Evolutionary conservation across 2,329 filamentous ascomycete genomes (phyloP).

Genomic region (Colletotrichum sp.): DNA sequence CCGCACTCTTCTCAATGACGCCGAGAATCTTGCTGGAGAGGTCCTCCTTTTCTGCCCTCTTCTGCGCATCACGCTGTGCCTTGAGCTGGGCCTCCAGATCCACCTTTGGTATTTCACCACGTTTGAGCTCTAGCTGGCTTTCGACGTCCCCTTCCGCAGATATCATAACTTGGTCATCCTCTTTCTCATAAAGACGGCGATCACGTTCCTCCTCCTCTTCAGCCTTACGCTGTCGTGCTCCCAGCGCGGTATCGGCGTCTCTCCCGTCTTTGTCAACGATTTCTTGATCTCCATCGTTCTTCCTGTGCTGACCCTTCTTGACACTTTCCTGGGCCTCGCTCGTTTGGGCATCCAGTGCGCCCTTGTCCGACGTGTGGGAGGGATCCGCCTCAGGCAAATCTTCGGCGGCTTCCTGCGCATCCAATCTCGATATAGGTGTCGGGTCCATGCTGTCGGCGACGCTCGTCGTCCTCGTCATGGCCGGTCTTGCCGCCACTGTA

Average conservation of each 20-base stretch:
- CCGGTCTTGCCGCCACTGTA: conserved; percentile 18
- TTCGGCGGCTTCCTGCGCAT: not conserved
- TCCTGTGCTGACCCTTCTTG: not conserved
- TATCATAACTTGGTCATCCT: not conserved
- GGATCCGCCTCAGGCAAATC: not conserved
- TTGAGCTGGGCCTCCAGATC: conserved; percentile 22
- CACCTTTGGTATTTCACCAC: conserved; percentile 8
- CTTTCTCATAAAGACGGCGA: not conserved
- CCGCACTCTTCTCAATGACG: conserved; percentile 40
- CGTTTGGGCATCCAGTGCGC: not conserved
- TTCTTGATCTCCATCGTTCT: not conserved
- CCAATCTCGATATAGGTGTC: not conserved
- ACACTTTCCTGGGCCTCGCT: not conserved
- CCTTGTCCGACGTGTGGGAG: not conserved
- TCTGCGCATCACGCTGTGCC: conserved; percentile 22
- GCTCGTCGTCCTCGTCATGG: not conserved
- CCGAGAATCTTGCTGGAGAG: conserved; percentile 47
- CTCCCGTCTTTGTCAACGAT: not conserved
- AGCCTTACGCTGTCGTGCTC: not conserved
- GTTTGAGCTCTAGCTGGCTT: not conserved
- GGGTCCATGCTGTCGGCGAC: conserved; percentile 15
- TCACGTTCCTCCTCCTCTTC: too few relatives aligned
- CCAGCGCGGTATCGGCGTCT: not conserved
- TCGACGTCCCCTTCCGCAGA: not conserved
- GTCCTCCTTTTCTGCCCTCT: conserved; percentile 42